Conservation (phyloP, 2,329 filamentous ascomycete species). For the Arthrobotrys musiformis region DNA sequence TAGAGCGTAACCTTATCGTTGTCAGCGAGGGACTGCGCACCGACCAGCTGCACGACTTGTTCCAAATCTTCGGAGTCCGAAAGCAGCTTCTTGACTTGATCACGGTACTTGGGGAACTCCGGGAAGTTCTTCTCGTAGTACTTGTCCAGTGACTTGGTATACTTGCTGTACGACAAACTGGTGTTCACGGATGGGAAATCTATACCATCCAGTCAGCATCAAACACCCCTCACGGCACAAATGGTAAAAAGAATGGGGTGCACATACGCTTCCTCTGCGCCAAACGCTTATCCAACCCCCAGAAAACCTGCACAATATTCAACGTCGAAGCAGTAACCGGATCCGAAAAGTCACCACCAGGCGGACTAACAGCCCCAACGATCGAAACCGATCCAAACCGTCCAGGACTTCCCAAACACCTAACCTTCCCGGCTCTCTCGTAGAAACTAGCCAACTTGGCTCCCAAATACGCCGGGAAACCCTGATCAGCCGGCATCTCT, state of each 20-base stretch:
- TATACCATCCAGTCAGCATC: slow-evolving; percentile 12
- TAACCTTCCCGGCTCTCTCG: slow-evolving; percentile 91
- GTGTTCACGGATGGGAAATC: slow-evolving; percentile 99
- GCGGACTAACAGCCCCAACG: slow-evolving; percentile 95
- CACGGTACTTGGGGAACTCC: slow-evolving; percentile 90
- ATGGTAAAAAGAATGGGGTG: not conserved
- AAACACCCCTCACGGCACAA: not conserved
- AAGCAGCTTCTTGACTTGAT: slow-evolving; percentile 92
- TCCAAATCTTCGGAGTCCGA: slow-evolving; percentile 96
- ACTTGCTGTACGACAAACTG: slow-evolving; percentile 93
- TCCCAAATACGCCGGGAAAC: slow-evolving; percentile 97
- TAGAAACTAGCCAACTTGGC: slow-evolving; percentile 99
- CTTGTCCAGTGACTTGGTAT: slow-evolving; percentile 85
- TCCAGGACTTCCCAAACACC: slow-evolving; percentile 86
- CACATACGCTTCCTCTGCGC: slow-evolving; percentile 55
- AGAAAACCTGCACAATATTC: slow-evolving; percentile 98
- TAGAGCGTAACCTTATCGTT: slow-evolving; percentile 98
- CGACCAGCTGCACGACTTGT: slow-evolving; percentile 97
- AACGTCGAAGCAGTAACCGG: slow-evolving; percentile 94
- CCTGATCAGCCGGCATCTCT: slow-evolving; percentile 99
- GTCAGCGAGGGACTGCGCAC: slow-evolving; percentile 95
- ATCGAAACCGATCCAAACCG: slow-evolving; percentile 94
- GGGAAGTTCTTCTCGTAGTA: slow-evolving; percentile 94
- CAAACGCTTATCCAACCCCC: slow-evolving; percentile 70
- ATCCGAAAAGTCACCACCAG: slow-evolving; percentile 98